phyloP scores from a whole-genome alignment of 306 rosid species.

The Delonix regia region DNA sequence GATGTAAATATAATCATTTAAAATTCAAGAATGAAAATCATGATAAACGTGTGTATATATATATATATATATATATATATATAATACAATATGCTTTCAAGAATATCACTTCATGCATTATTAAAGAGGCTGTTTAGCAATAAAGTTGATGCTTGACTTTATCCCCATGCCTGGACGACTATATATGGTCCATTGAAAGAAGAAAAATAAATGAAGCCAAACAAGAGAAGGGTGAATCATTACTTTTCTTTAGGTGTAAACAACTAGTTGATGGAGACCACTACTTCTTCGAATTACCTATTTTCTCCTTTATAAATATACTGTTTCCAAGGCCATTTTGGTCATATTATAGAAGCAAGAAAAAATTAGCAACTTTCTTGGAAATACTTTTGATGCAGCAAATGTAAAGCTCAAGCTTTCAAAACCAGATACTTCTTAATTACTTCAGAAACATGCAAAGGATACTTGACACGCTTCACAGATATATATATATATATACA shows the following conservation, averaged over 20 bases:
- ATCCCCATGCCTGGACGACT: too few relatives aligned
- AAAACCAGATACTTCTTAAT: neutral
- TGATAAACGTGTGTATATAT: neutral
- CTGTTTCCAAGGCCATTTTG: neutral
- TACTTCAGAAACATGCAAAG: neutral
- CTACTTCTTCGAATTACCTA: neutral
- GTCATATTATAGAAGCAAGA: neutral
- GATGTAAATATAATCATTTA: neutral
- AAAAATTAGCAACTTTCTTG: neutral
- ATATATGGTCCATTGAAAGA: conserved; percentile 28
- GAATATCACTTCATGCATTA: neutral
- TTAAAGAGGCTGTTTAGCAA: conserved; percentile 17
- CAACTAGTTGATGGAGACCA: neutral
- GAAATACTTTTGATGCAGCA: neutral
- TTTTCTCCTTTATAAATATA: neutral
- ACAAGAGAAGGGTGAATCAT: conserved; percentile 10
- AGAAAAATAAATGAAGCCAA: neutral
- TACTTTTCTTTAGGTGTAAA: neutral
- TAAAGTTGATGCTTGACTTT: conserved; percentile 40
- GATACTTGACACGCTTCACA: neutral
- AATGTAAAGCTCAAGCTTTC: neutral
- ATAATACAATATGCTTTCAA: neutral
- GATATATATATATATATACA: too few relatives aligned
- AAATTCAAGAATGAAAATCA: neutral
- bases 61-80: too few relatives aligned